A percentile compares a stretch with the other conserved stretches of the same genome.
Conservation (phyloP, 306 rosid species). For the Pterocarpus macrocarpus region DNA sequence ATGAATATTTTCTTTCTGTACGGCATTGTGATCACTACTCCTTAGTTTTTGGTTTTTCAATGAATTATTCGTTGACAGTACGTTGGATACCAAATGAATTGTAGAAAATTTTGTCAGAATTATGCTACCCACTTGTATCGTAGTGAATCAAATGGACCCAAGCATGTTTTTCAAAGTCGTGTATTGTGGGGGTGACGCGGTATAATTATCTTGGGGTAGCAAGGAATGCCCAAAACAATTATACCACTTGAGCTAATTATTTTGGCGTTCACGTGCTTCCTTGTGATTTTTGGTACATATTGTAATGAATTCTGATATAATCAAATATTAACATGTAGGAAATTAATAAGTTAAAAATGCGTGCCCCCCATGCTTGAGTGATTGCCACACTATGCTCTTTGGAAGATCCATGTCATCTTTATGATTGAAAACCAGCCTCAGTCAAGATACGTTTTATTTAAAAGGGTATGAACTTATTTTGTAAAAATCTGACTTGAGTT, state of each 20-base stretch:
- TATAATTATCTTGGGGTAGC: not conserved
- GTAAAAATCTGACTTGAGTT: too few species aligned
- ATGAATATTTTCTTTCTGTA: not conserved
- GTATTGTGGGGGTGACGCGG: not conserved
- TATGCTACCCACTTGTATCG: not conserved
- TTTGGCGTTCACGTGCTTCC: not conserved
- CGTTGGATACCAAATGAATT: not conserved
- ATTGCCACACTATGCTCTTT: too few species aligned
- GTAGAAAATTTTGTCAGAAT: not conserved
- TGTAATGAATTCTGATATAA: not conserved
- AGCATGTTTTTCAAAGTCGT: not conserved
- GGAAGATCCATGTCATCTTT: too few species aligned
- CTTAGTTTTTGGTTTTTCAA: not conserved
- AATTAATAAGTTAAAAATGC: too few species aligned
- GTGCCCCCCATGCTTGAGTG: too few species aligned
- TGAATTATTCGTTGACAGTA: slow-evolving; percentile 12
- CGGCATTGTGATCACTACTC: not conserved
- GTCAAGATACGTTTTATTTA: too few species aligned
- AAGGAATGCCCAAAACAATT: not conserved
- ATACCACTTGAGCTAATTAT: not conserved
- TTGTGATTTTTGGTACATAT: too few species aligned
- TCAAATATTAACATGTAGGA: not conserved
- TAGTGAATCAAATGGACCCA: not conserved
- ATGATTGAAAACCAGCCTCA: too few species aligned
- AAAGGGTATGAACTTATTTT: too few species aligned